These are phyloP conservation scores for Cryptosporidium felis DNA, from an alignment of 169 alveolate genomes.

Conservation along the genomic window DNA sequence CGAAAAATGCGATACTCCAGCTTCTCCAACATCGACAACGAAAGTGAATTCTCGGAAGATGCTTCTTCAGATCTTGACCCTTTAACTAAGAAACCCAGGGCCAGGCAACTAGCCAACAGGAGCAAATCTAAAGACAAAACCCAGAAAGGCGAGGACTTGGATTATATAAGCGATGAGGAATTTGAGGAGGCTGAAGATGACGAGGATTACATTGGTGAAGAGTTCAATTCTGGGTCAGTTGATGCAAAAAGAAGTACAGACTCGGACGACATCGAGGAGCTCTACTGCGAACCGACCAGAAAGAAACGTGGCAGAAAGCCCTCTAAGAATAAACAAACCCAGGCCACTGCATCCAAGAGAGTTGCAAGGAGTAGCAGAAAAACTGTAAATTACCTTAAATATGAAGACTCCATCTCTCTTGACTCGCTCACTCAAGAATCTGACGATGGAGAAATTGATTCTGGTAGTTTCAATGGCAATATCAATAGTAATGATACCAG, in stretches of 20 bases:
- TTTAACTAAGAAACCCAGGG: not conserved
- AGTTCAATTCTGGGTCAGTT: not conserved
- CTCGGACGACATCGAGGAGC: constrained; percentile 34
- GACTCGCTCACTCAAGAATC: not conserved
- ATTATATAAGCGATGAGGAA: constrained; percentile 36
- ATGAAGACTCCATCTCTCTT: constrained; percentile 9
- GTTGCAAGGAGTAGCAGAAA: constrained; percentile 23
- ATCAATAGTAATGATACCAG: too few relatives aligned
- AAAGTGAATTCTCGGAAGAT: constrained; percentile 21
- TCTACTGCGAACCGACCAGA: not conserved
- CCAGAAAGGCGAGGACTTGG: constrained; percentile 9
- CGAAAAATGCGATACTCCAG: constrained; percentile 45
- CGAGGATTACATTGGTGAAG: not conserved
- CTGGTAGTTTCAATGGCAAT: too few relatives aligned
- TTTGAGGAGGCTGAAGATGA: not conserved
- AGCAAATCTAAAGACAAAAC: not conserved
- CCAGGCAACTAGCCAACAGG: not conserved
- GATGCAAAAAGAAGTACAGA: not conserved
- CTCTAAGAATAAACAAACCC: not conserved
- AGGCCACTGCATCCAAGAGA: not conserved
- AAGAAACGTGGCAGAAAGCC: constrained; percentile 1
- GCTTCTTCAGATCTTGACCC: not conserved
- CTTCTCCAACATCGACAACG: constrained; percentile 45
- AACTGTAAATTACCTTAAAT: constrained; percentile 25
- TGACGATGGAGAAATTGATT: not conserved